These are phyloP conservation scores for Acrodontium crateriforme DNA, from an alignment of 2,329 filamentous ascomycete species.

Conservation along the genomic window DNA sequence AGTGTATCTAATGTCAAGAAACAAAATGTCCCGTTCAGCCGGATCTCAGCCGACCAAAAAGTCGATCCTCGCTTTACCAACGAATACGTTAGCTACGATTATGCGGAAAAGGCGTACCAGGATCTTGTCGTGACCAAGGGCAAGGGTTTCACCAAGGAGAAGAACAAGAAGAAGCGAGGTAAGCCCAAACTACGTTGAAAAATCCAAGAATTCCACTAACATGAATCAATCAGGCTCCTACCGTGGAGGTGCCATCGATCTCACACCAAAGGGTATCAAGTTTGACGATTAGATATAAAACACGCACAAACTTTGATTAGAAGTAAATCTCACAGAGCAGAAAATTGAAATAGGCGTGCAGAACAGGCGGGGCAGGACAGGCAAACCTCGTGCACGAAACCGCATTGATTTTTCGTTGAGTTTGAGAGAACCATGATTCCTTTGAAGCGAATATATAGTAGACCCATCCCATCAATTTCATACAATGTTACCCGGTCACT, in stretches of 20 bases:
- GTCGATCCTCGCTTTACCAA: constrained; percentile 68
- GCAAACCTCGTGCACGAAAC: too few relatives aligned
- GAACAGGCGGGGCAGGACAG: too few relatives aligned
- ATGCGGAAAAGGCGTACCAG: constrained; percentile 75
- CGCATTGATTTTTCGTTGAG: too few relatives aligned
- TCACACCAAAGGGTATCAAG: constrained; percentile 73
- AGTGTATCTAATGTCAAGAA: constrained; percentile 31
- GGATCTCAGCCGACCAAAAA: constrained; percentile 53
- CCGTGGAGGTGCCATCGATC: constrained; percentile 77
- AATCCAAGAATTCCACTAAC: constrained; percentile 39
- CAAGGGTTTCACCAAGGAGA: constrained; percentile 98
- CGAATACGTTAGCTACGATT: constrained; percentile 69
- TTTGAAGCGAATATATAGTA: too few relatives aligned
- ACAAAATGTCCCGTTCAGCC: constrained; percentile 60
- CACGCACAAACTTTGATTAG: too few relatives aligned
- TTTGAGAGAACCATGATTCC: too few relatives aligned
- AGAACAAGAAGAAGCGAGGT: constrained; percentile 62
- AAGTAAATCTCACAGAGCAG: too few relatives aligned
- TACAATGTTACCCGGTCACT: too few relatives aligned
- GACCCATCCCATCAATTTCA: too few relatives aligned
- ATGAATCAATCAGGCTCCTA: constrained; percentile 59
- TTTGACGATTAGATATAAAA: constrained; percentile 97
- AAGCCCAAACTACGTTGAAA: constrained; percentile 3
- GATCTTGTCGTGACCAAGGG: constrained; percentile 84
- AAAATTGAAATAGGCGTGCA: too few relatives aligned